Evolutionary conservation across 352 stramenopile genomes (phyloP).

Genomic region (Globisporangium splendens): DNA sequence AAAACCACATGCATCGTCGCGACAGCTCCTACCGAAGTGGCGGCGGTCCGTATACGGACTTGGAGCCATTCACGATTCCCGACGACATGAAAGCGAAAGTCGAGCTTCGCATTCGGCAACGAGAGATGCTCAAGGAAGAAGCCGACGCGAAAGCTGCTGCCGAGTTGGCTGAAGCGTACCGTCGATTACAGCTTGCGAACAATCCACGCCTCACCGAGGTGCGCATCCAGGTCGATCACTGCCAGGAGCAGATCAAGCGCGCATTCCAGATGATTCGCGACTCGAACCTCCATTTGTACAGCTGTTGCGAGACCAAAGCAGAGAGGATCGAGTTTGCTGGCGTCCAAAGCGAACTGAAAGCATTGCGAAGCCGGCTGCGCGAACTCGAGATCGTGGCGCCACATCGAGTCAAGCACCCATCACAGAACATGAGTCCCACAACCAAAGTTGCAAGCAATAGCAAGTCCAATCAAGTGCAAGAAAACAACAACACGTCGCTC

Average conservation of each 20-base stretch:
- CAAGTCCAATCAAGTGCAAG: not conserved
- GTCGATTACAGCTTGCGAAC: constrained; percentile 49
- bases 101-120: constrained; percentile 57
- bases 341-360: constrained; percentile 51
- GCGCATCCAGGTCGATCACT: constrained; percentile 55
- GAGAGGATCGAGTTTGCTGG: constrained; percentile 43
- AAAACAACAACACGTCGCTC: constrained; percentile 5
- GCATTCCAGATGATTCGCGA: constrained; percentile 63
- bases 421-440: not conserved
- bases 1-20: constrained; percentile 40
- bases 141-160: constrained; percentile 33
- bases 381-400: constrained; percentile 19
- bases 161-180: constrained; percentile 60
- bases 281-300: constrained; percentile 65
- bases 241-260: constrained; percentile 60
- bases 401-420: constrained; percentile 7
- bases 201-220: constrained; percentile 63
- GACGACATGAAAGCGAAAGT: constrained; percentile 81
- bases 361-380: constrained; percentile 33
- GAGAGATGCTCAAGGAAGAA: constrained; percentile 47
- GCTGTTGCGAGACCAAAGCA: constrained; percentile 58
- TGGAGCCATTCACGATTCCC: constrained; percentile 70
- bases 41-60: constrained; percentile 51
- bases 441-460: not conserved
- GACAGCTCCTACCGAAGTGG: constrained; percentile 11